Evolutionary conservation across 805 yeast species (phyloP).

Genomic region (Jamesozyma hellenica): DNA sequence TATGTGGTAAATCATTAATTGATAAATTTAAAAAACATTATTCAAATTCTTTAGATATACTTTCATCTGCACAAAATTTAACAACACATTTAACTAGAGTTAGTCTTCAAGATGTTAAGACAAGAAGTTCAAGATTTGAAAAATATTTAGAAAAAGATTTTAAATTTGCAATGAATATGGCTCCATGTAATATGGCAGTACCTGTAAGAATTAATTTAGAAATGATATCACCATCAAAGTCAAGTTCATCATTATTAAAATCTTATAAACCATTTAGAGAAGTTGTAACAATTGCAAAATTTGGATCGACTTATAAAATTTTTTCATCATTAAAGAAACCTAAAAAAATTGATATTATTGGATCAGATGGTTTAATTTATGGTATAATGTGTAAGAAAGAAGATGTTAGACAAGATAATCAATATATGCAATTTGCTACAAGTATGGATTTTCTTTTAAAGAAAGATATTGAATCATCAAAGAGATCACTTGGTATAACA

Average conservation of each 20-base stretch:
- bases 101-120: constrained; percentile 21
- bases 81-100: constrained; percentile 18
- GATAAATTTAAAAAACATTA: constrained; percentile 20
- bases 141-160: constrained; percentile 33
- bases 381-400: constrained; percentile 78
- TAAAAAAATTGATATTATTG: constrained; percentile 60
- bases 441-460: constrained; percentile 68
- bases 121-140: constrained; percentile 18
- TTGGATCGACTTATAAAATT: constrained; percentile 60
- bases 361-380: constrained; percentile 68
- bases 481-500: constrained; percentile 57
- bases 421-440: constrained; percentile 80
- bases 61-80: constrained; percentile 18
- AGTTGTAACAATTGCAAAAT: constrained; percentile 46
- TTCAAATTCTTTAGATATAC: constrained; percentile 9
- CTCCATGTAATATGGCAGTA: constrained; percentile 50
- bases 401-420: constrained; percentile 91
- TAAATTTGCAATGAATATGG: constrained; percentile 32
- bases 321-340: constrained; percentile 84
- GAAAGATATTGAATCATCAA: constrained; percentile 60
- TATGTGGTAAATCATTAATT: constrained; percentile 38
- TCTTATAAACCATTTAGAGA: constrained; percentile 38
- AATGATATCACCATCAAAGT: constrained; percentile 42
- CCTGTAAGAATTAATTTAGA: constrained; percentile 68
- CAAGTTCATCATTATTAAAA: constrained; percentile 32